Base-by-base conservation (phyloP, 371 early-diverging fungal species). In the Syncephalastrum monosporum region DNA sequence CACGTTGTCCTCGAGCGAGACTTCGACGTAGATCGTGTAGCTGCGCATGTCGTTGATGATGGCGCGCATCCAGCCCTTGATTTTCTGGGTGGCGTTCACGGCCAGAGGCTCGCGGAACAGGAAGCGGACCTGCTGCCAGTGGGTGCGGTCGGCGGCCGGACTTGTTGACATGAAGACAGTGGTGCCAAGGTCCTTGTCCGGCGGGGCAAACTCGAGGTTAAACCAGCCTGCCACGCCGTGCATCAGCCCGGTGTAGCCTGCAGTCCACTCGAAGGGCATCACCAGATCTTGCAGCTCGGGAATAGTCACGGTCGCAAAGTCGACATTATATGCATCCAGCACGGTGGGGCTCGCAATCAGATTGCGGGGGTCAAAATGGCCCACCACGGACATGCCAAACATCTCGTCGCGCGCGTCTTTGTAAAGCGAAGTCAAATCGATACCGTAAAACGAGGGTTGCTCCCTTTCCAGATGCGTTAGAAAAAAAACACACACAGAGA, bases 211-310 rank as follows among this genome's bases (percentile, higher is more conserved):
- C 16, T 82, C 75, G 42, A 95, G 80, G 72, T 97, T 96, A 59
- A 98, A 98, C 99, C 99, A 98, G 17, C 95, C 93, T n/a, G 92
- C 96, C 19, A 98, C 82, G 41, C 97, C 97, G 53, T 96, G 96
- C 77, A 98, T 85, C 45, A 91, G 57, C 2, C 95, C 98, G 3
- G 97, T 98, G 63, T 90, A 94, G 47, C 79, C 81, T 6, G 88
- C 77, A 7, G 74, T 75, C 95, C 94, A 97, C 17, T 68, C 59
- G 57, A 97, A 82, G 0, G 95, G 96, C 23, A 98, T 90, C 4
- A 83, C 77, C 47, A 98, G 86, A 60, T 93, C 89, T 56, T 88
- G 77, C 17, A 97, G 66, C 16, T 90, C 88, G 16, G 78, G 71
- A 53, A 91, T 56, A 0, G 90, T 86, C 42, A 96, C 84, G 0